Evolutionary conservation across 768 basidiomycete species (phyloP), one percentile per base, ranked within the genome.

Genomic region (Coprinopsis strossmayeri): DNA sequence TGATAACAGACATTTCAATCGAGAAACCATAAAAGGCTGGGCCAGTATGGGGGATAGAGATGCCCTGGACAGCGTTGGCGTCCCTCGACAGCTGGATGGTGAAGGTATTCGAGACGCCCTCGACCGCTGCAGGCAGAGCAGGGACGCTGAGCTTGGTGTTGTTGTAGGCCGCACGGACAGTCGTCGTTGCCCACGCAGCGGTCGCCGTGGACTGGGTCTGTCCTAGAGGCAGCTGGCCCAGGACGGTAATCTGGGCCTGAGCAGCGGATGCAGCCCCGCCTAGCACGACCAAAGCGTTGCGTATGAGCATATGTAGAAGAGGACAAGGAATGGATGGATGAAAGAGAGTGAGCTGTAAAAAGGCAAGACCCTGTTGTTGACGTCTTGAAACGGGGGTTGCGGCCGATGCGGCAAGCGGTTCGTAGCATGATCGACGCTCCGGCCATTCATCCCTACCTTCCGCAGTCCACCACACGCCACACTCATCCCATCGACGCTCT

Each of bases 1-100:
- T 75, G 2, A 73, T 72, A 5, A 84, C 77, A 17, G 78, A 80
- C 67, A 83, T 71, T 61, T 85, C 83, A 25, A 85, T 68, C 1
- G 73, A 76, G 53, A 83, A 84, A 0, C 82, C 82, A 44, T 81
- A 60, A 49, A 74, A 74, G 1, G 61, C 35, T 24, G 50, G 21
- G 2, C 50, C 50, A 7, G 51, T 44, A 41, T 51, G 50, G 5
- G 43, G 35, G n/a, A 51, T 40, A 10, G 50, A 51, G n/a, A 51
- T 18, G n/a, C 60, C 58, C 5, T 51, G 51, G 26, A 69, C 67
- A 13, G 52, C 58, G 5, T 56, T 57, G 24, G 64, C 70, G 41
- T 59, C 61, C 10, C 51, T 53, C 50, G 67, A 61, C 17, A 82
- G 63, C 46, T 70, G 64, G 1, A 84, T 53, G 11, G 61, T 61